Conservation (phyloP, 768 basidiomycete genomes). For the Leccinellum luteum region DNA sequence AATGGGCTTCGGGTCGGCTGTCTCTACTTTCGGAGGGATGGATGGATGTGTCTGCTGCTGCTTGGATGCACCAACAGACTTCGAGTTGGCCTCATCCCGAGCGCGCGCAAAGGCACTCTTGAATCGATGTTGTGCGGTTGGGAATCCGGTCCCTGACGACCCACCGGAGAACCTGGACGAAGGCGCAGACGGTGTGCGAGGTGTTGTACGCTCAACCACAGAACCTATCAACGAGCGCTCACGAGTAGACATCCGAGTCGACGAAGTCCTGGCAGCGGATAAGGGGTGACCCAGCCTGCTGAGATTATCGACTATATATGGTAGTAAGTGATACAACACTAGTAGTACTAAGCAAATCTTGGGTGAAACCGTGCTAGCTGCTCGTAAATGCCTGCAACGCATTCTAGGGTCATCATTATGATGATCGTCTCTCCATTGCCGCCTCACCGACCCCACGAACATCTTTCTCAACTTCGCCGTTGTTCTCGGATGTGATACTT, state of each 20-base stretch:
- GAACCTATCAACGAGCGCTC: constrained; percentile 40
- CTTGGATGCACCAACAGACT: constrained; percentile 29
- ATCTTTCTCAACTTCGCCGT: not conserved
- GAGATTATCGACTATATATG: not conserved
- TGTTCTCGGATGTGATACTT: not conserved
- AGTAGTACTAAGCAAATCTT: too few relatives aligned
- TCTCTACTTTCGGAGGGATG: not conserved
- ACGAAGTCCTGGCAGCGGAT: not conserved
- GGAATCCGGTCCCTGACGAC: constrained; percentile 50
- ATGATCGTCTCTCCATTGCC: not conserved
- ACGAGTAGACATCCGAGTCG: constrained; percentile 16
- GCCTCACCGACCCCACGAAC: not conserved
- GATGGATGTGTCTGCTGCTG: not conserved
- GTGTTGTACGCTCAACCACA: constrained; percentile 42
- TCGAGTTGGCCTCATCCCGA: constrained; percentile 34
- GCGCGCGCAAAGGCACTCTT: constrained; percentile 58
- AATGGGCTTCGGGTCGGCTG: constrained; percentile 13
- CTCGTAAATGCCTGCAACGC: not conserved
- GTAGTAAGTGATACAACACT: not conserved
- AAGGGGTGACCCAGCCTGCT: not conserved
- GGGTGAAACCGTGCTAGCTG: not conserved
- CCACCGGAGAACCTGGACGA: constrained; percentile 18
- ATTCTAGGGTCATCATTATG: not conserved
- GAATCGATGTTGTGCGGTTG: constrained; percentile 60
- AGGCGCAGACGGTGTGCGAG: constrained; percentile 21